phyloP scores from a whole-genome alignment of 2,329 filamentous ascomycete genomes.

The Amauroascus niger region DNA sequence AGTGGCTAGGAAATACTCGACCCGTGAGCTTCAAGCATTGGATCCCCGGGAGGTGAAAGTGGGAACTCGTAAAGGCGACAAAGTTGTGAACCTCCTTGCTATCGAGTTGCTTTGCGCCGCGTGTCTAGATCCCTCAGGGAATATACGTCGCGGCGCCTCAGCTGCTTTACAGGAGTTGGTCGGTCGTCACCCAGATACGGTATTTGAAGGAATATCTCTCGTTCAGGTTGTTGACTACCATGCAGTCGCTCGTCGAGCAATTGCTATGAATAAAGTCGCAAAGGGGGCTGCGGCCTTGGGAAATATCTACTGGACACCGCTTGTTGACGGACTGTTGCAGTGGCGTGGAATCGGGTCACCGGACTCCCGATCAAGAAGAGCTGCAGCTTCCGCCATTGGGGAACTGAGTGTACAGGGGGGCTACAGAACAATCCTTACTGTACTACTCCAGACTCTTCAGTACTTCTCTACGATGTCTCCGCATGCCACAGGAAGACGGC shows the following conservation, averaged over 20 bases:
- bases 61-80: slow-evolving; percentile 24
- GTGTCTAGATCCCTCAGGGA: slow-evolving; percentile 80
- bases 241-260: slow-evolving; percentile 73
- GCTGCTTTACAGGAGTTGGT: slow-evolving; percentile 90
- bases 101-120: slow-evolving; percentile 72
- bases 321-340: slow-evolving; percentile 61
- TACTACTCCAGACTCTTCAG: slow-evolving; percentile 27
- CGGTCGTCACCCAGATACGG: slow-evolving; percentile 78
- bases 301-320: slow-evolving; percentile 53
- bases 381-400: slow-evolving; percentile 62
- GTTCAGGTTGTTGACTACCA: slow-evolving; percentile 92
- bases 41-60: slow-evolving; percentile 30
- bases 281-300: slow-evolving; percentile 58
- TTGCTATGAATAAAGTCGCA: slow-evolving; percentile 71
- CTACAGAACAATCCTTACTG: slow-evolving; percentile 25
- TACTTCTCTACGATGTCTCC: slow-evolving; percentile 32
- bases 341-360: slow-evolving; percentile 84
- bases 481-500: slow-evolving; percentile 35
- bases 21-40: slow-evolving; percentile 61
- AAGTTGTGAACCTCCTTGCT: slow-evolving; percentile 64
- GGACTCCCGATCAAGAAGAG: slow-evolving; percentile 62
- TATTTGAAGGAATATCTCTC: slow-evolving; percentile 69
- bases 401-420: slow-evolving; percentile 28
- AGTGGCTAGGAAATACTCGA: slow-evolving; percentile 75
- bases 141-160: slow-evolving; percentile 84